Evolutionary conservation across 169 alveolate species (phyloP), one percentile per base, ranked within the genome.

Genomic region (Eimeria necatrix): DNA sequence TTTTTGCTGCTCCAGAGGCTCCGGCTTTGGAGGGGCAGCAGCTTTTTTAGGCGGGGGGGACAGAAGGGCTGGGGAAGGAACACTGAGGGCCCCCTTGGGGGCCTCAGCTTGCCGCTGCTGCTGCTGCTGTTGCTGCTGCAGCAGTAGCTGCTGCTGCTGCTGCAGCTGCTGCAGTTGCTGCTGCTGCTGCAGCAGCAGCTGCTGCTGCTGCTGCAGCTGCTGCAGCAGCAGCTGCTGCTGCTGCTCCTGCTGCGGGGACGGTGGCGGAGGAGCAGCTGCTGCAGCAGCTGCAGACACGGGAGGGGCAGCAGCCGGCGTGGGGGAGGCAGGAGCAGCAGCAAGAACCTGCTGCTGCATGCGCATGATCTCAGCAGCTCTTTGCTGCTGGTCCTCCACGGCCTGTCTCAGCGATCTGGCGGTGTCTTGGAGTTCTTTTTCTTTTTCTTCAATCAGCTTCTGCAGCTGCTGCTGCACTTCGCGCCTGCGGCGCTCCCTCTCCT

Each of bases 311-410:
- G 76, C 14, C 8, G 26, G 41, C 8, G 41, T 20, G 26, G 76
- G 41, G 26, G 76, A 8, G 5, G 26, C 76, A 64, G 41, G 9
- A n/a, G 76, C 76, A 64, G 76, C 76, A n/a, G 76, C 76, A 64
- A 64, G 14, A 5, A 24, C 26, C 20, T 9, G 41, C 26, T 64
- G 76, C 76, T 64, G 76, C 76, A 20, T 64, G 9, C 20, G 8
- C 32, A 64, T 10, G 26, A 64, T 9, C 5, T 64, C 76, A 14
- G 76, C 76, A 14, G 76, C 76, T 20, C 20, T 64, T 64, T 64
- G 76, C 76, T 64, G 76, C 76, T 64, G 76, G 26, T 64, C 76
- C 76, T 14, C 41, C 76, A 64, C 76, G 18, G 76, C 76, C 76
- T 64, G 76, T 9, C 76, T 9, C 26, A 64, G 18, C 8, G 26